A percentile compares a stretch with the other conserved stretches of the same genome.
Conservation (phyloP, 495 filamentous ascomycete genomes). For the Hyaloscypha finlandica region DNA sequence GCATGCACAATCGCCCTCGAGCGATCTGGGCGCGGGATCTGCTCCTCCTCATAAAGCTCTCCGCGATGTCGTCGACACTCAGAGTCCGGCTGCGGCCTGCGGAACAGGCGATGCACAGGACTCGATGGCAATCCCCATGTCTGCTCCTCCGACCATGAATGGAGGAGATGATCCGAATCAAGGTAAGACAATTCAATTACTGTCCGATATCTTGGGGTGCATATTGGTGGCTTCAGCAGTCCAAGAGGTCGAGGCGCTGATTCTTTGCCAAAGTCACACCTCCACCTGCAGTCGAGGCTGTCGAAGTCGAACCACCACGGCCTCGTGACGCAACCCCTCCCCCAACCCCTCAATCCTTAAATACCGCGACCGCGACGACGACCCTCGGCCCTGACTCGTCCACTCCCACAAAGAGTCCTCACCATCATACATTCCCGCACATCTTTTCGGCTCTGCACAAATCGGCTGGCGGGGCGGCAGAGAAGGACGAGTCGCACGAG, state of each 20-base stretch:
- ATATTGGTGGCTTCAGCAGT: not conserved
- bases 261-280: constrained; percentile 18
- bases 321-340: constrained; percentile 21
- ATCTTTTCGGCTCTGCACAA: constrained; percentile 12
- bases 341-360: not conserved
- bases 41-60: no score
- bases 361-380: not conserved
- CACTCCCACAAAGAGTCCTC: constrained; percentile 1
- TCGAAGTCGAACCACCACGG: constrained; percentile 9
- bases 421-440: not conserved
- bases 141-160: constrained; percentile 8
- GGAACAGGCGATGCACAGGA: constrained; percentile 15
- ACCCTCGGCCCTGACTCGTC: not conserved
- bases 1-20: not conserved
- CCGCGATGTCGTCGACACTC: constrained; percentile 6
- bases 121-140: not conserved
- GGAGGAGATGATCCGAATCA: not conserved
- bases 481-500: not conserved
- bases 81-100: not conserved
- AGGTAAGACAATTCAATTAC: constrained; percentile 18
- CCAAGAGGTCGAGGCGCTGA: constrained; percentile 12
- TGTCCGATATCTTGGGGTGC: not conserved
- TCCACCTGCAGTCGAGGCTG: not conserved
- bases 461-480: constrained; percentile 9
- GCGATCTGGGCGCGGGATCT: not conserved